phyloP scores from a whole-genome alignment of 306 rosid species.

The Canavalia ensiformis region DNA sequence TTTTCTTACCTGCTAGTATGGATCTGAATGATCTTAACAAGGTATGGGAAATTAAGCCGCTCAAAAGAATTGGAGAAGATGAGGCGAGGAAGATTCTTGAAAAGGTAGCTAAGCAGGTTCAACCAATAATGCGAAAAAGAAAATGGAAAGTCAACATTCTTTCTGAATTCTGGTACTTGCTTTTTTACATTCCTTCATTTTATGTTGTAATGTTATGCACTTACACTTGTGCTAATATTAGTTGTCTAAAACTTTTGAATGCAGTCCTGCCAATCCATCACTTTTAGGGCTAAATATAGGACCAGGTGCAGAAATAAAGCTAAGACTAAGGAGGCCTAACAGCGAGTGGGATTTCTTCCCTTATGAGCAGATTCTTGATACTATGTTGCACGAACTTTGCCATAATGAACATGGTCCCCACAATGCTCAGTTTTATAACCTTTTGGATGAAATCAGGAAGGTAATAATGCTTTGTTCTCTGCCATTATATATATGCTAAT shows the following conservation, averaged over 20 bases:
- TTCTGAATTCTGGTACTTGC: slow-evolving; percentile 66
- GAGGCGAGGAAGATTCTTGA: slow-evolving; percentile 63
- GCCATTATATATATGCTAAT: not conserved
- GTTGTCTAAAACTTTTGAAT: slow-evolving; percentile 38
- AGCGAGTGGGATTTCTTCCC: slow-evolving; percentile 68
- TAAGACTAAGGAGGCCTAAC: slow-evolving; percentile 63
- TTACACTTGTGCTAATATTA: not conserved
- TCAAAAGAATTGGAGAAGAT: slow-evolving; percentile 63
- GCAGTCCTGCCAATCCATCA: slow-evolving; percentile 69
- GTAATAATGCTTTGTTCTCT: slow-evolving; percentile 36
- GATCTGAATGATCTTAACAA: slow-evolving; percentile 72
- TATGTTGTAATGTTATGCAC: not conserved
- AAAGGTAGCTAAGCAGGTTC: slow-evolving; percentile 64
- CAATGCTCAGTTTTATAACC: slow-evolving; percentile 65
- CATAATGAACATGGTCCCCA: slow-evolving; percentile 70
- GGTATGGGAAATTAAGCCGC: slow-evolving; percentile 71
- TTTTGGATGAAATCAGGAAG: slow-evolving; percentile 70
- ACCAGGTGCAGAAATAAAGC: slow-evolving; percentile 65
- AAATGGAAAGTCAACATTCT: slow-evolving; percentile 67
- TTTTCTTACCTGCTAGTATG: slow-evolving; percentile 39
- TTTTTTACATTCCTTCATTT: not conserved
- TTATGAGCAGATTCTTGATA: slow-evolving; percentile 68
- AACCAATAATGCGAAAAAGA: slow-evolving; percentile 65
- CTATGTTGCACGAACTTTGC: slow-evolving; percentile 76
- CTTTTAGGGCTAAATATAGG: slow-evolving; percentile 69